These are phyloP conservation scores for Eimeria necatrix DNA, from an alignment of 169 alveolate genomes.

Conservation along the genomic window DNA sequence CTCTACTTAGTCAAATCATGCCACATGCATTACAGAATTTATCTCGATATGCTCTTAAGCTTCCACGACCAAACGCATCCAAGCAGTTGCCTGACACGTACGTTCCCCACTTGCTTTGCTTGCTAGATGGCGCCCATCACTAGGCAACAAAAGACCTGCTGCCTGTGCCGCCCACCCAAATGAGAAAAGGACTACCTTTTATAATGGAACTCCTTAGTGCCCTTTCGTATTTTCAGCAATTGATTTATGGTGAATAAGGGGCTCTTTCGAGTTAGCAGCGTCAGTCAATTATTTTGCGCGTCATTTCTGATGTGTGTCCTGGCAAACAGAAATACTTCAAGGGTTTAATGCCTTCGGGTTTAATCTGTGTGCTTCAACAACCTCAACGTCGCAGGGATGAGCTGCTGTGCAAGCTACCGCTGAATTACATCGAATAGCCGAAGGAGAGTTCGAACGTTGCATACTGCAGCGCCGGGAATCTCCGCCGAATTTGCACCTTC, in stretches of 20 bases:
- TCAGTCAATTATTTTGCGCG: too few species aligned
- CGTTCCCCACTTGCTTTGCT: not conserved
- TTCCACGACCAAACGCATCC: not conserved
- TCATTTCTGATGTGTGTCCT: too few species aligned
- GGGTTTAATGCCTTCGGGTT: not conserved
- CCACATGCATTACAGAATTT: too few species aligned
- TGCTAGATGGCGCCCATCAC: not conserved
- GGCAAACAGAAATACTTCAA: too few species aligned
- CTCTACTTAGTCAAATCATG: too few species aligned
- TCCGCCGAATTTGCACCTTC: not conserved
- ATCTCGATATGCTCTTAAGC: not conserved
- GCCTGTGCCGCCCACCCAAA: slow-evolving; percentile 24
- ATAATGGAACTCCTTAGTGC: too few species aligned
- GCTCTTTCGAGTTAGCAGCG: too few species aligned
- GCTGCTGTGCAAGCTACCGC: not conserved
- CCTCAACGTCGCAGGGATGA: not conserved
- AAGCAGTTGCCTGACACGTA: not conserved
- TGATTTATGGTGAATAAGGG: too few species aligned
- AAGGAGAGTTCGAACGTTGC: slow-evolving; percentile 29
- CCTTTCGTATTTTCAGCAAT: too few species aligned
- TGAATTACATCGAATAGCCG: not conserved
- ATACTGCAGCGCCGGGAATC: slow-evolving; percentile 41
- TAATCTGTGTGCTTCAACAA: not conserved
- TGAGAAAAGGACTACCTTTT: too few species aligned
- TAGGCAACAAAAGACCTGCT: slow-evolving; percentile 59